Evolutionary conservation across 305 asterid species (phyloP).

Genomic region (Caryopteris hybrid): DNA sequence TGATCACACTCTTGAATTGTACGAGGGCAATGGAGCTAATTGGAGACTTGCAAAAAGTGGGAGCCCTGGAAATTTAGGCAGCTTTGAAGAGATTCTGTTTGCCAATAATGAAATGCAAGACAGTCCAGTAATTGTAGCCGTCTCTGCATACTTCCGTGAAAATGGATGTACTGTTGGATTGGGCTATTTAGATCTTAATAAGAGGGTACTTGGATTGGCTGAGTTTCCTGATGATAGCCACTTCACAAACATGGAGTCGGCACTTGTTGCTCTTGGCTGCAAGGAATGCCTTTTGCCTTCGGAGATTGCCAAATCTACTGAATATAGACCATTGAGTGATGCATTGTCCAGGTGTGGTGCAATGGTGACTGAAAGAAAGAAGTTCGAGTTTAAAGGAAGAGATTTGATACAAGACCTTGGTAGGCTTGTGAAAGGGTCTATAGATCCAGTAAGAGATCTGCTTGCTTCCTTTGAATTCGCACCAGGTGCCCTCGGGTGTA

Average conservation of each 20-base stretch:
- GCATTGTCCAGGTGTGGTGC: slow-evolving; percentile 84
- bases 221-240: slow-evolving; percentile 95
- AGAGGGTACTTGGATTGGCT: slow-evolving; percentile 79
- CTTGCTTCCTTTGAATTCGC: slow-evolving; percentile 81
- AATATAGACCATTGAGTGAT: slow-evolving; percentile 62
- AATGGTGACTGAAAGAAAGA: slow-evolving; percentile 88
- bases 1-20: slow-evolving; percentile 81
- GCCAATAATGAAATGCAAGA: slow-evolving; percentile 98
- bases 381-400: slow-evolving; percentile 78
- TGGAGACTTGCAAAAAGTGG: slow-evolving; percentile 88
- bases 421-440: slow-evolving; percentile 88
- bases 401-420: slow-evolving; percentile 86
- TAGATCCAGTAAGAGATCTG: slow-evolving; percentile 74
- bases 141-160: slow-evolving; percentile 59
- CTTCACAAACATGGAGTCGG: slow-evolving; percentile 87
- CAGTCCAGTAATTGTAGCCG: slow-evolving; percentile 73
- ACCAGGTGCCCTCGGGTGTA: slow-evolving; percentile 70
- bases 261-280: slow-evolving; percentile 96
- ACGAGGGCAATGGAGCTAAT: slow-evolving; percentile 81
- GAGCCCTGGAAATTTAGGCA: slow-evolving; percentile 88
- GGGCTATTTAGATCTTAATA: slow-evolving; percentile 75
- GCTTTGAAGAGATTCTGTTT: slow-evolving; percentile 87
- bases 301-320: slow-evolving; percentile 63
- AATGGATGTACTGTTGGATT: slow-evolving; percentile 80
- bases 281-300: slow-evolving; percentile 83